Base-by-base conservation (phyloP, 73 alveolate species). In the Paramecium sonneborni region DNA sequence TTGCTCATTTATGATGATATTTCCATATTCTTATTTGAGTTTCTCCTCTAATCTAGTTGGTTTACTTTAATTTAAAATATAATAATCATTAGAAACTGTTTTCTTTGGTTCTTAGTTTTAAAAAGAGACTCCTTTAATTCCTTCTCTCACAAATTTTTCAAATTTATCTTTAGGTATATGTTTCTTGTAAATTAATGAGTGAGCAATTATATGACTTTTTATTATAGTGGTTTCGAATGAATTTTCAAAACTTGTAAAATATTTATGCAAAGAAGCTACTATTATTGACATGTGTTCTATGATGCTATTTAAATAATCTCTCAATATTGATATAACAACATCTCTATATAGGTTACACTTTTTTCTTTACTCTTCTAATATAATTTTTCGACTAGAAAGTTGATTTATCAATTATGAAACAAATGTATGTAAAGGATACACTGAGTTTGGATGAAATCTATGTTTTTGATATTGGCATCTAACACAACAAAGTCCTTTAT, bases 401-500 rank as follows among this genome's bases (percentile, higher is more conserved):
- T 76, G 55, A 26, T 68, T 12, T n/a, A 88, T 88, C 41, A 88
- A 72, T 38, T 88, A 76, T 24, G 85, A 39, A 6, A 88, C 88
- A n/a, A 88, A 88, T 11, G 91, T 88, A 44, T 82, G 85, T 26
- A 88, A 41, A 21, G 91, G 85, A 48, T 43, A 76, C 15, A 88
- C 57, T 0, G 70, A 69, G 10, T 56, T 70, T 0, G 94, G 91
- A 46, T 88, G 94, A 48, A 69, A 69, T 23, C 91, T 30, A 68
- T 88, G 94, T 11, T 62, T 76, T 26, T 69, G 55, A 70, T 88
- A 82, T 28, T 38, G 55, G 46, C 94, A 88, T 44, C 94, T 88
- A 37, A 82, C 91, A 70, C 94, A 88, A 23, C 91, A 69, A 15
- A 88, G 58, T 88, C 94, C 94, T 72, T 88, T 88, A 15, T 58